Base-by-base conservation (phyloP, 1,284 basidiomycete genomes). In the Xanthoconium separans region DNA sequence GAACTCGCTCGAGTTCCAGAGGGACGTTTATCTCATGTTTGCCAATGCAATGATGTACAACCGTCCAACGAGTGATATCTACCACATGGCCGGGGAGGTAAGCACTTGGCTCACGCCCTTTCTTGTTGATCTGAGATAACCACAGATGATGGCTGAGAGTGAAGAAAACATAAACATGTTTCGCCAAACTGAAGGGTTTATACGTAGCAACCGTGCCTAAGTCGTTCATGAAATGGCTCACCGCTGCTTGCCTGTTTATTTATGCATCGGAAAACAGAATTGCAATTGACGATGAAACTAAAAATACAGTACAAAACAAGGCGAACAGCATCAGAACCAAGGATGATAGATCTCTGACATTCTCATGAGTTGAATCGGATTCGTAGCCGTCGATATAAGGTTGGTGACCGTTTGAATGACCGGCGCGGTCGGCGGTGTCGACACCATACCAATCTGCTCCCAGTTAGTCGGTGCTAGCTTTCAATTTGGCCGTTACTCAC, bases 41-140 rank as follows among this genome's bases (percentile, higher is more conserved):
- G 91, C 93, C 34, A 98, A 98, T 66, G 93, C 95, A 13, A 88
- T 95, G 81, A 93, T 97, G 89, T 98, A 93, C 70, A 98, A 98
- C 61, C 79, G 86, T 41, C 88, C 89, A 2, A 86, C 84, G 6
- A 89, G 87, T 22, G 89, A 92, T 66, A 88, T 96, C 12, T 85
- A 88, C 63, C 79, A 80, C 49, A 93, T 96, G 89, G 90, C 94
- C n/a, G 84, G 90, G 66, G 91, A 95, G 76, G 91, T 89, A 56
- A 72, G 83, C 64, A 36, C 44, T 7, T 11, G 41, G 43, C 27
- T 13, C 16, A 16, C 42, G 7, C 12, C 13, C 44, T 50, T 43
- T 34, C 22, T 47, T 36, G 8, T 49, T 29, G 36, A 47, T 20
- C n/a, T 31, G 30, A 56, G 22, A n/a, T 18, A 16, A 53, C 30